Base-by-base conservation (phyloP, 768 basidiomycete genomes). In the Collybiopsis confluens region DNA sequence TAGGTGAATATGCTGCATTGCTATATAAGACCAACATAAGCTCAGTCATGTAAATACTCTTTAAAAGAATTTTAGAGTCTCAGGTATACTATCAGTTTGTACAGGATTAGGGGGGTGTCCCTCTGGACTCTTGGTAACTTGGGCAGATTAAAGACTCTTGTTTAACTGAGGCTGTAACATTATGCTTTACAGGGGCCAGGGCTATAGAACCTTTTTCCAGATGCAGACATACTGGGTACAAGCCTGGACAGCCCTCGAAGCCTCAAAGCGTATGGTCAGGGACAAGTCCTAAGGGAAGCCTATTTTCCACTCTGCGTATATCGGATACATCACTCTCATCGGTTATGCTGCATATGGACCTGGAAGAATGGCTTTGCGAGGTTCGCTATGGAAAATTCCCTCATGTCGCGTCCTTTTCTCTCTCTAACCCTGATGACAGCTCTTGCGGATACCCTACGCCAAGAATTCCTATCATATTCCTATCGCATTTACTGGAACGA, bases 311-410 rank as follows among this genome's bases (percentile, higher is more conserved):
- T 85, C 84, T 1, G 91, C 89, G 0, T 81, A 83, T 4, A 68
- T 93, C 13, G 88, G 84, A 1, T 83, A 84, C 61, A 85, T 92
- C 73, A 78, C 81, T 2, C 81, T 93, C 51, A 70, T 88, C 2
- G 93, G 94, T 0, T 96, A 85, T 60, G 74, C 86, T 1, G 79
- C 83, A 1, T 96, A 96, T 67, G 74, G 88, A 0, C 90, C 92
- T 0, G 86, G 83, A 9, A 96, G 95, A 65, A 87, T 88, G 60
- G 94, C 94, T 10, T 65, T 96, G 3, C 72, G 91, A 70, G 92
- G 92, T 92, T 57, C 41, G 71, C 50, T 43, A 18, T n/a, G n/a
- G n/a, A n/a, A n/a, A 18, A 9, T 41, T 11, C 1, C 24, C 15
- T 27, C 6, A 7, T 27, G 15, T 27, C 28, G 11, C 30, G n/a